Conservation (phyloP, 805 yeast genomes). For the Yarrowia porcina region DNA sequence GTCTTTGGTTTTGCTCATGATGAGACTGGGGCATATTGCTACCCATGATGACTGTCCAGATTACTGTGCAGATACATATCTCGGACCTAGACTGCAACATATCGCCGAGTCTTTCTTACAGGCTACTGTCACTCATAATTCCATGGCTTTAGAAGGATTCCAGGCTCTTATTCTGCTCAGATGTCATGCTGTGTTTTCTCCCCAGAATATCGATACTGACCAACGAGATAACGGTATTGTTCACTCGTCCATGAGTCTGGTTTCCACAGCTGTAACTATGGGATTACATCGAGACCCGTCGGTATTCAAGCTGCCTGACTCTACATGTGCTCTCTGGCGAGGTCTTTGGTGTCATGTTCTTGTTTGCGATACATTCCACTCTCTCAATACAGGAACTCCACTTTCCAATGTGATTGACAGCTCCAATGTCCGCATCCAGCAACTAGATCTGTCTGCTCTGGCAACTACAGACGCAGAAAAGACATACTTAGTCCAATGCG, state of each 20-base stretch:
- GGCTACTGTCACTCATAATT: slow-evolving; percentile 1
- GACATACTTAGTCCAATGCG: slow-evolving; percentile 1
- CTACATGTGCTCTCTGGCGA: background rate
- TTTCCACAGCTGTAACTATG: slow-evolving; percentile 5
- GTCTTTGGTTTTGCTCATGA: slow-evolving; percentile 6
- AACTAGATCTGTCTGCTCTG: background rate
- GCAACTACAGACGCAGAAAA: slow-evolving; percentile 6
- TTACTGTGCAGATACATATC: slow-evolving; percentile 10
- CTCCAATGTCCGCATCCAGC: background rate
- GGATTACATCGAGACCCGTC: slow-evolving; percentile 15
- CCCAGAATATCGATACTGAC: slow-evolving; percentile 11
- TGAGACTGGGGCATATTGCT: slow-evolving; percentile 6
- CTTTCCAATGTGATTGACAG: slow-evolving; percentile 6
- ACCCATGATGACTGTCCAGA: slow-evolving; percentile 15
- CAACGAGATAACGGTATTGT: slow-evolving; percentile 17
- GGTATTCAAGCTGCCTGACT: background rate
- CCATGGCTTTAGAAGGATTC: slow-evolving; percentile 13
- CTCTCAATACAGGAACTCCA: background rate
- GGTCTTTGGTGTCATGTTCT: slow-evolving; percentile 7
- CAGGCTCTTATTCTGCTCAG: slow-evolving; percentile 4
- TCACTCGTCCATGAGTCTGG: background rate
- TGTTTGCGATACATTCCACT: slow-evolving; percentile 4
- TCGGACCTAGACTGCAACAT: background rate
- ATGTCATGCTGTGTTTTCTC: slow-evolving; percentile 11
- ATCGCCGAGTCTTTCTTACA: slow-evolving; percentile 7